Evolutionary conservation across 176 grass and related monocot genomes (phyloP), one percentile per base, ranked within the genome.

Genomic region (Cenchrus americanus): DNA sequence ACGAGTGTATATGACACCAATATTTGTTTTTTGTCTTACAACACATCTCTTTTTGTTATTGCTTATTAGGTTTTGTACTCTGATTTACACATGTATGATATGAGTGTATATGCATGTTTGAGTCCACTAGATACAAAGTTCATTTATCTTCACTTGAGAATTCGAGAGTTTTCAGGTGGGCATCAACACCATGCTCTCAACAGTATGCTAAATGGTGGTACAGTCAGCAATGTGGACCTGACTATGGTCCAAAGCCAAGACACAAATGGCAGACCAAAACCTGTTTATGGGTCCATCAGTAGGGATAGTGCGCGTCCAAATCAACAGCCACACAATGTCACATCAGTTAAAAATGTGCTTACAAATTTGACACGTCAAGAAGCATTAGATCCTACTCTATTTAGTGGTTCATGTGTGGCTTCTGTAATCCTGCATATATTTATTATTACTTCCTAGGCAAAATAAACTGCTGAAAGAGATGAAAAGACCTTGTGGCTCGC

Each of bases 401-500:
- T 79, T 26, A 74, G 80, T 87, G 75, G 15, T 19, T 75, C 61
- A 61, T 57, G 22, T 34, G 46, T 52, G 88, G 72, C 42, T 32
- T 80, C 67, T 55, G 52, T 12, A 40, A 74, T 80, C 61, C 5
- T 22, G 26, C 30, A 44, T 61, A 34, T 22, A 62, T 57, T 71
- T 22, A 62, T 57, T 71, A 8, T n/a, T 14, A 75, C 59, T 68
- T 76, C 46, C 14, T 22, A 86, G 46, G 11, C 46, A 43, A 80
- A 87, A 62, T 49, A 69, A 80, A 62, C 58, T 79, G 5, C 55
- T 30, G 4, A 88, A 82, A 73, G 47, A 77, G 51, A 88, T 66
- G 58, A 42, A 73, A 43, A 70, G 10, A 92, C 97, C 97, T 99
- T 92, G 49, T 71, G 89, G 82, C 97, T 94, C 0, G 97, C 93